Evolutionary conservation across 2,329 filamentous ascomycete species (phyloP).

Genomic region (Phyllosticta ampelicida): DNA sequence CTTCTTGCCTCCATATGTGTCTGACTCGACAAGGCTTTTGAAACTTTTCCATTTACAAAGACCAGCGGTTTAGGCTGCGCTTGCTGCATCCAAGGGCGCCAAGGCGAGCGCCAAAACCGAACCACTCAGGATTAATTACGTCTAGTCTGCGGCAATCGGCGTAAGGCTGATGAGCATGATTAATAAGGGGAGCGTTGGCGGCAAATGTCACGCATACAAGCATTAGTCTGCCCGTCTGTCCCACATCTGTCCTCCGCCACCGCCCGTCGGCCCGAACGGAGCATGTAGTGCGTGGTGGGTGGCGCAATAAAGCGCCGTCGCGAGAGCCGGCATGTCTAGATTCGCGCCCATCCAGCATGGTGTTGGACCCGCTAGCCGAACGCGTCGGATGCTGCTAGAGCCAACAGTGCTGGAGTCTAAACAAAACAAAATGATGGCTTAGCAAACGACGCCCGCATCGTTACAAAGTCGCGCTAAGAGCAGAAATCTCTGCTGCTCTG

Average conservation of each 20-base stretch:
- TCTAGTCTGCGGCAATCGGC: not conserved
- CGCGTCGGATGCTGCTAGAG: not conserved
- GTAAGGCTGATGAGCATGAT: not conserved
- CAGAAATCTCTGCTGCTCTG: not conserved
- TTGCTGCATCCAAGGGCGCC: not conserved
- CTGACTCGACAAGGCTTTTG: not conserved
- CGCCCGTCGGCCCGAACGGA: not conserved
- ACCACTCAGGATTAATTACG: not conserved
- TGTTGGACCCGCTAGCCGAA: not conserved
- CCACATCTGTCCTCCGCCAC: not conserved
- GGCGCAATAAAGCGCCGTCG: not conserved
- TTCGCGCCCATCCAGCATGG: not conserved
- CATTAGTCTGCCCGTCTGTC: not conserved
- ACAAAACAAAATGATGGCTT: not conserved
- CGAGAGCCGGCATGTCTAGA: not conserved
- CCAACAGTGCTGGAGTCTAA: not conserved
- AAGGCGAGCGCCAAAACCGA: not conserved
- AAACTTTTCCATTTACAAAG: not conserved
- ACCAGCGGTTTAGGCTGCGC: not conserved
- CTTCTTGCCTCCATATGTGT: not conserved
- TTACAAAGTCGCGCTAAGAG: not conserved
- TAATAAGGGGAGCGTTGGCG: not conserved
- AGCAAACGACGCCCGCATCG: not conserved
- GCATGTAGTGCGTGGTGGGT: not conserved
- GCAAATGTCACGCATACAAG: not conserved